Evolutionary conservation across 202 grass and related monocot species (phyloP).

Genomic region (Digitaria exilis): DNA sequence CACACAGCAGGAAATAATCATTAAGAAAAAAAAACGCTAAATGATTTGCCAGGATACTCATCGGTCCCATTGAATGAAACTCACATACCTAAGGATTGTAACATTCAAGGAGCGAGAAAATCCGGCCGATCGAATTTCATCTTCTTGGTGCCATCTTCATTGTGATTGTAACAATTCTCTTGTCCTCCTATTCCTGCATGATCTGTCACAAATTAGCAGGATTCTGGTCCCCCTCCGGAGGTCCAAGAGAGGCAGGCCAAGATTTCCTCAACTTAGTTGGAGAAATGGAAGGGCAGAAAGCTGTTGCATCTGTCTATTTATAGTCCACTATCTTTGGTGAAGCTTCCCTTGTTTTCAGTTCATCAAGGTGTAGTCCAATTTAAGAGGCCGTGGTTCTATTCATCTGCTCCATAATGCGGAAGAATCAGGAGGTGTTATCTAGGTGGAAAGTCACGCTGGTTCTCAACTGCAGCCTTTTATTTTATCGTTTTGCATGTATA

Average conservation of each 20-base stretch:
- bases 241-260: constrained; percentile 32
- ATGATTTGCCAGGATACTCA: not conserved
- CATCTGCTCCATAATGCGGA: constrained; percentile 31
- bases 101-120: constrained; percentile 7
- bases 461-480: constrained; percentile 10
- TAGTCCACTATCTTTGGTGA: constrained; percentile 47
- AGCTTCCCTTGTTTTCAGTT: constrained; percentile 21
- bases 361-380: constrained; percentile 35
- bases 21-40: not conserved
- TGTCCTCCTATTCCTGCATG: constrained; percentile 32
- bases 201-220: constrained; percentile 37
- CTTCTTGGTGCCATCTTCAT: constrained; percentile 32
- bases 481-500: constrained; percentile 10
- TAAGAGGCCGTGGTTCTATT: constrained; percentile 39
- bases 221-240: constrained; percentile 24
- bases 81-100: constrained; percentile 49
- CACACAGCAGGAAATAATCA: not conserved
- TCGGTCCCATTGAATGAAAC: not conserved
- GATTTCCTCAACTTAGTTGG: constrained; percentile 50
- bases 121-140: constrained; percentile 27
- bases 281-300: constrained; percentile 49
- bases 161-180: constrained; percentile 12
- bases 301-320: constrained; percentile 51
- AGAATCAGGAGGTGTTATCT: not conserved
- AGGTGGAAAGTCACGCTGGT: not conserved